A percentile compares a stretch with the other conserved stretches of the same genome.
These are phyloP conservation scores for Aspergillus udagawae DNA, from an alignment of 2,329 filamentous ascomycete species.

Conservation along the genomic window DNA sequence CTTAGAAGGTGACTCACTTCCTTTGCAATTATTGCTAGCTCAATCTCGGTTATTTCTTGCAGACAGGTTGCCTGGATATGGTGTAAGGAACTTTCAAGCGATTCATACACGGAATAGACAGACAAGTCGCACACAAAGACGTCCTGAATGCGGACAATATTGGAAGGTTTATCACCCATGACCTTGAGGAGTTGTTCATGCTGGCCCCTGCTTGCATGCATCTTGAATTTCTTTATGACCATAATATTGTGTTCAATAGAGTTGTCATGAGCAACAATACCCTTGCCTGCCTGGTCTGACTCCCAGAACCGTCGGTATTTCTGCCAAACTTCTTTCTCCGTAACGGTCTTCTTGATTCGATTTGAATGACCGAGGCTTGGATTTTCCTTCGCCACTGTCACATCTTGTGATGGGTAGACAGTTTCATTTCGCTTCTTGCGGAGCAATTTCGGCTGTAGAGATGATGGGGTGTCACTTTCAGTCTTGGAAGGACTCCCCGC, in stretches of 20 bases:
- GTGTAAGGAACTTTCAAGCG: not conserved
- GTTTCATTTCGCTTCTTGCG: too few species aligned
- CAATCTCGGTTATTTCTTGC: conserved; percentile 3
- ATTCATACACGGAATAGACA: conserved; percentile 1
- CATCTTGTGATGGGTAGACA: too few species aligned
- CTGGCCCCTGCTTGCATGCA: not conserved
- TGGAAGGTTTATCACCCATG: not conserved
- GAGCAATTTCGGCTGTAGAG: too few species aligned
- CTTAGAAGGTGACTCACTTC: not conserved
- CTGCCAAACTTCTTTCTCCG: not conserved
- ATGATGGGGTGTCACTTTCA: too few species aligned
- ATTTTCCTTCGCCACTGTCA: too few species aligned
- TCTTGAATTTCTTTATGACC: conserved; percentile 1
- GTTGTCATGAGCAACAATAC: conserved; percentile 2
- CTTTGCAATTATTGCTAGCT: conserved; percentile 4
- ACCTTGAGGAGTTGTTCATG: not conserved
- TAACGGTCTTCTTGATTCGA: not conserved
- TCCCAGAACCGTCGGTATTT: conserved; percentile 3
- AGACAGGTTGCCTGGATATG: conserved; percentile 2
- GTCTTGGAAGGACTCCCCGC: too few species aligned
- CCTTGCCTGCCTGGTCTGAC: conserved; percentile 2
- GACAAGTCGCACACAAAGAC: not conserved
- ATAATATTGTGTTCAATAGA: conserved; percentile 4
- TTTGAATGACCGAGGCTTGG: too few species aligned
- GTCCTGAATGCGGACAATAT: not conserved